Base-by-base conservation (phyloP, 129 eudicot species). In the Logfia minima region DNA sequence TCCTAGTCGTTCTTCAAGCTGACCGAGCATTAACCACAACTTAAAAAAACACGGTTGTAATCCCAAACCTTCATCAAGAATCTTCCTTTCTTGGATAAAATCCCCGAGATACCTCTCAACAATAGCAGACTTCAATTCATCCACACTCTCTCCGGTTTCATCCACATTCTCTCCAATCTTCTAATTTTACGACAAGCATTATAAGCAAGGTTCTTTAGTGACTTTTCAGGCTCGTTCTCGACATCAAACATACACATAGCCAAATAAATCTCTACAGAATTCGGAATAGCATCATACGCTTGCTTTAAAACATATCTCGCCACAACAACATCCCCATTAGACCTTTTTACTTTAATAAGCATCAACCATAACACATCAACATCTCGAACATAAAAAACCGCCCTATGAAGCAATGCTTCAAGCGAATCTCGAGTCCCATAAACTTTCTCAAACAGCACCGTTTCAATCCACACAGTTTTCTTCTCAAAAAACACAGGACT, bases 41-140 rank as follows among this genome's bases (percentile, higher is more conserved):
- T 56, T 56, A 21, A 17, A 56, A 21, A 56, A 56, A 18, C 23
- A 56, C 3, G 24, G 62, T 8, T n/a, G n/a, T 56, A n/a, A 2
- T 56, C 62, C 23, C 62, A 56, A n/a, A 1, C 10, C 62, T 56
- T 56, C 62, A 56, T 56, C 62, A 56, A 56, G 62, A 1, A 56
- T 10, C 62, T 24, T n/a, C 13, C 23, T 55, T 19, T 55, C 61
- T 56, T 1, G 26, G 8, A 5, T 11, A 18, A 18, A 3, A 56
- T 56, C 13, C 62, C 24, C 3, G 2, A 56, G 62, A 1, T 14
- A 10, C 13, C 24, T 4, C 22, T 53, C 62, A 56, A 56, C 62
- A n/a, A 55, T n/a, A 56, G 62, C 62, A 55, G 62, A 55, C 62
- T 55, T 55, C n/a, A n/a, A n/a, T n/a, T n/a, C 62, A 56, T n/a